Percentiles rank a stretch among this genome's conserved stretches.
These are phyloP conservation scores for Torulaspora microellipsoides DNA, from an alignment of 805 yeast genomes.

Conservation along the genomic window DNA sequence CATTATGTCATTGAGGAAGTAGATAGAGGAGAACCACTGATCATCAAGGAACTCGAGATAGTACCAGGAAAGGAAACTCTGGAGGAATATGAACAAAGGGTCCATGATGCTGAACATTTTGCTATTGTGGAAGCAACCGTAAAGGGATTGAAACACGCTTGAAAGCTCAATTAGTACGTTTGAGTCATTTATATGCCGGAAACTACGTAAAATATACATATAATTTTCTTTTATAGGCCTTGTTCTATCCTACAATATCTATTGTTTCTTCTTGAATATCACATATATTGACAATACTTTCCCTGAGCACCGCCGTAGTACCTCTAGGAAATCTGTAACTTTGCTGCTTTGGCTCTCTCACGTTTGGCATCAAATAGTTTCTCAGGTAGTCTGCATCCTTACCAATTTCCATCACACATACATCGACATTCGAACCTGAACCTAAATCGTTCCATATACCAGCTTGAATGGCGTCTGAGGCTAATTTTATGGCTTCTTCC, in stretches of 20 bases:
- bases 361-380: conserved; percentile 88
- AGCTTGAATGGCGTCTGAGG: conserved; percentile 90
- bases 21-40: conserved; percentile 85
- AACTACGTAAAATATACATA: too few species aligned
- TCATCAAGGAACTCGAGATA: conserved; percentile 74
- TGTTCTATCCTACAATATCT: conserved; percentile 31
- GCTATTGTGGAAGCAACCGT: conserved; percentile 93
- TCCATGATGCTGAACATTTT: conserved; percentile 77
- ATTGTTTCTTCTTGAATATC: conserved; percentile 64
- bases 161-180: too few species aligned
- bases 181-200: too few species aligned
- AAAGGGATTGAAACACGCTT: conserved; percentile 41
- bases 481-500: conserved; percentile 88
- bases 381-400: conserved; percentile 81
- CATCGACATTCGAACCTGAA: conserved; percentile 96
- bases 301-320: conserved; percentile 81
- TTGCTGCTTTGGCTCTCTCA: conserved; percentile 73
- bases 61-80: conserved; percentile 61
- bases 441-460: conserved; percentile 99
- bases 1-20: conserved; percentile 96
- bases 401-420: conserved; percentile 94
- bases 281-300: conserved; percentile 58
- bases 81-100: conserved; percentile 75
- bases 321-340: conserved; percentile 87
- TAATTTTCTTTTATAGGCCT: neutral